Percentiles rank a stretch among this genome's conserved stretches.
Evolutionary conservation across 129 eudicot species (phyloP).

Genomic region (Oenanthe sinensis): DNA sequence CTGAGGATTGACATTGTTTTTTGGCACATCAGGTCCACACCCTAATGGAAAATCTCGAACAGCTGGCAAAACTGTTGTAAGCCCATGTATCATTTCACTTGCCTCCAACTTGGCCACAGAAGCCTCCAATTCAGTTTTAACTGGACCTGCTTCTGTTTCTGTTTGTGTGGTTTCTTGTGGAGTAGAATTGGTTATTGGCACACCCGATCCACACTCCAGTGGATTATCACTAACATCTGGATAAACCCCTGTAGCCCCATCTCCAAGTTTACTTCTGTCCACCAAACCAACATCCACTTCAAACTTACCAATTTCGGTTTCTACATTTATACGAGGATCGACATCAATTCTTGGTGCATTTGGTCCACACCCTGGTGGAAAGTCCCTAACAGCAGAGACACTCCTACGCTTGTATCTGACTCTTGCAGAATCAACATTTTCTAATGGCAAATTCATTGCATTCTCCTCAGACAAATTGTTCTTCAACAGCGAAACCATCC

Average conservation of each 20-base stretch:
- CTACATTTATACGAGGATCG: conserved; percentile 4
- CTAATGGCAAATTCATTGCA: conserved; percentile 26
- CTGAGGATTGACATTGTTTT: neutral
- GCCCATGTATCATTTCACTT: neutral
- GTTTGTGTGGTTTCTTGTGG: neutral
- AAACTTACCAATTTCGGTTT: neutral
- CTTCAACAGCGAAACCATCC: conserved; percentile 30
- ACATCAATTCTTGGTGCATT: conserved; percentile 15
- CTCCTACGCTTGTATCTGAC: conserved; percentile 48
- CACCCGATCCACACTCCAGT: conserved; percentile 45
- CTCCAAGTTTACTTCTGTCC: neutral
- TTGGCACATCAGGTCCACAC: conserved; percentile 36
- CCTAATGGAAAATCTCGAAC: conserved; percentile 54
- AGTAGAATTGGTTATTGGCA: neutral
- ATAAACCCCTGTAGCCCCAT: conserved; percentile 18
- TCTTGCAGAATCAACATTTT: conserved; percentile 22
- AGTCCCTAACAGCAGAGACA: conserved; percentile 60
- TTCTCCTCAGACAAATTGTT: conserved; percentile 22
- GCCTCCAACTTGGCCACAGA: conserved; percentile 7
- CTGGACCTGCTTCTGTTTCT: neutral
- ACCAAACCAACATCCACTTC: conserved; percentile 1
- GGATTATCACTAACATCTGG: conserved; percentile 56
- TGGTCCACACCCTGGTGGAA: conserved; percentile 58
- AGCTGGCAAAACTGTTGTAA: conserved; percentile 37
- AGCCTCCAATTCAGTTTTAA: neutral